Conservation (phyloP, 78 protist genomes). For the Bigelowiella natans region DNA sequence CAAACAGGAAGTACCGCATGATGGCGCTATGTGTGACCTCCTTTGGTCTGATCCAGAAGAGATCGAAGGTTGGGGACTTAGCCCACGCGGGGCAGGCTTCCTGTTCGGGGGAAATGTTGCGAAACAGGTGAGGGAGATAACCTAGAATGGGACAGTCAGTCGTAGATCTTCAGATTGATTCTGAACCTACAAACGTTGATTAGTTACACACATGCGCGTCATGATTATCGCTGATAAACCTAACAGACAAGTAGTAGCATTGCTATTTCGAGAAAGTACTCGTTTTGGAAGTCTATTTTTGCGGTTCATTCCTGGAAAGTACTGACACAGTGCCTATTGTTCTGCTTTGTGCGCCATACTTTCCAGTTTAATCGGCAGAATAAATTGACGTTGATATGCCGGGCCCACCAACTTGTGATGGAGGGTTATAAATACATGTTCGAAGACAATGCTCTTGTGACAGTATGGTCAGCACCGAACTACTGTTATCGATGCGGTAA, state of each 20-base stretch:
- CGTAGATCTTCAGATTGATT: background rate
- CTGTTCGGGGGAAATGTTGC: slow-evolving; percentile 77
- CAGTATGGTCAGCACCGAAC: slow-evolving; percentile 99
- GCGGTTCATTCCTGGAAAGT: background rate
- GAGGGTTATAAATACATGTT: slow-evolving; percentile 97
- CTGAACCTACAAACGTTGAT: background rate
- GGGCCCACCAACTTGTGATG: slow-evolving; percentile 99
- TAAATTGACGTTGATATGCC: slow-evolving; percentile 70
- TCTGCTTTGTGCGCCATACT: background rate
- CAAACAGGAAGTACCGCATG: slow-evolving; percentile 85
- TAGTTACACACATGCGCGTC: background rate
- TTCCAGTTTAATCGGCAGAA: slow-evolving; percentile 73
- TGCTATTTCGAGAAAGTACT: background rate
- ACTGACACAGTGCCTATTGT: background rate
- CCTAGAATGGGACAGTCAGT: background rate
- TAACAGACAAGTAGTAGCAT: background rate
- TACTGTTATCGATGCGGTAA: slow-evolving; percentile 93
- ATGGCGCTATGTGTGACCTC: slow-evolving; percentile 98
- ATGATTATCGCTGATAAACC: background rate
- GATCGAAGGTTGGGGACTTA: slow-evolving; percentile 84
- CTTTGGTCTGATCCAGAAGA: slow-evolving; percentile 96
- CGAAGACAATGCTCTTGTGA: slow-evolving; percentile 71
- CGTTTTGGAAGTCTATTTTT: background rate
- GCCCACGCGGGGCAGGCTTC: slow-evolving; percentile 98
- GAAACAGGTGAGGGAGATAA: background rate